These are phyloP conservation scores for Neurospora intermedia DNA, from an alignment of 495 filamentous ascomycete genomes.

Conservation along the genomic window DNA sequence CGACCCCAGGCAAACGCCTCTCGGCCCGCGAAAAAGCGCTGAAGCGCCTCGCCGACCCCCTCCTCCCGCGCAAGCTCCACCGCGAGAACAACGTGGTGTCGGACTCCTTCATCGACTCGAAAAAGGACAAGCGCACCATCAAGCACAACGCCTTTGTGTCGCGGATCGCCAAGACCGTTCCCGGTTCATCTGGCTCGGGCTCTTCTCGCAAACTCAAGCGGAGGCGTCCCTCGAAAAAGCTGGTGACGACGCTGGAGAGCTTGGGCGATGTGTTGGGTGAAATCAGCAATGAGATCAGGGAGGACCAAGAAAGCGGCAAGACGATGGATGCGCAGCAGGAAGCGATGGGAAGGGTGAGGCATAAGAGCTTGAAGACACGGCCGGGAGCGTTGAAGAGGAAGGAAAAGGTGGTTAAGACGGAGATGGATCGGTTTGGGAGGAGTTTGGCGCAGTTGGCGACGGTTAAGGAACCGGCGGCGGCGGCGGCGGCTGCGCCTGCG, in stretches of 20 bases:
- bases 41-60: constrained; percentile 21
- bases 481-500: neutral
- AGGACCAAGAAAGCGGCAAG: constrained; percentile 9
- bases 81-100: constrained; percentile 27
- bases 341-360: constrained; percentile 43
- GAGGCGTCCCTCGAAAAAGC: constrained; percentile 62
- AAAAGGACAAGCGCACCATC: constrained; percentile 66
- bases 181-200: constrained; percentile 1
- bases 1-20: constrained; percentile 14
- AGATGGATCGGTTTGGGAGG: constrained; percentile 70
- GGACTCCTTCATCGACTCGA: constrained; percentile 49
- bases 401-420: constrained; percentile 62
- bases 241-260: constrained; percentile 63
- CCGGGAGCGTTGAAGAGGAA: constrained; percentile 77
- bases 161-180: constrained; percentile 54
- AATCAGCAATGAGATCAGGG: constrained; percentile 22
- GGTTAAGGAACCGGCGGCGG: constrained; percentile 24
- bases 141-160: constrained; percentile 67
- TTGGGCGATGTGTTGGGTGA: constrained; percentile 70
- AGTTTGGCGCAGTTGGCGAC: constrained; percentile 62
- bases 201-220: constrained; percentile 29
- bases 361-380: constrained; percentile 57
- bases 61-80: constrained; percentile 30
- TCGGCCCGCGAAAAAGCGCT: constrained; percentile 22
- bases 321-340: constrained; percentile 25